Percentiles rank a stretch among this genome's conserved stretches.
phyloP scores from a whole-genome alignment of 169 alveolate species.

The Babesia ovis region DNA sequence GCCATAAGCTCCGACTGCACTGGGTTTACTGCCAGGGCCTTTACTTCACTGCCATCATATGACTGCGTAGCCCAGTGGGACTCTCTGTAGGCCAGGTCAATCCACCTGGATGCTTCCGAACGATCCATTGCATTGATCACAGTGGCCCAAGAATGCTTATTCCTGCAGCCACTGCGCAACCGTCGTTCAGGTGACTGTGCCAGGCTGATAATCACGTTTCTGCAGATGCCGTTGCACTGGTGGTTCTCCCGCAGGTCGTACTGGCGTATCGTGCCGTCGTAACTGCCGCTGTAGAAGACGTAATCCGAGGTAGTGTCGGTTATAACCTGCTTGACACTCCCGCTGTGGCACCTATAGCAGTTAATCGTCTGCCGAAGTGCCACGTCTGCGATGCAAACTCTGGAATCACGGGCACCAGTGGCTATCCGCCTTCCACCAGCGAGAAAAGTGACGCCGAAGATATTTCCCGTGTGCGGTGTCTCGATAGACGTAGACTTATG shows the following conservation, averaged over 20 bases:
- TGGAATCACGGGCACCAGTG: conserved; percentile 28
- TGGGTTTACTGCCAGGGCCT: conserved; percentile 69
- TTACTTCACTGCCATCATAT: conserved; percentile 39
- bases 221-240: conserved; percentile 6
- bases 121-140: neutral
- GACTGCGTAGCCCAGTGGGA: conserved; percentile 31
- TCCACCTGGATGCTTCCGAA: conserved; percentile 1
- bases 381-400: conserved; percentile 15
- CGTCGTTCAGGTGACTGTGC: neutral
- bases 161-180: neutral
- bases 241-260: conserved; percentile 35
- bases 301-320: conserved; percentile 23
- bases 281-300: conserved; percentile 14
- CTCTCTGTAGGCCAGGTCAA: conserved; percentile 22
- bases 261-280: conserved; percentile 39
- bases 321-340: conserved; percentile 28
- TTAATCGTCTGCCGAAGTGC: neutral
- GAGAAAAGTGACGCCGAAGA: conserved; percentile 67
- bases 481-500: neutral
- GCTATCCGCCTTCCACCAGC: conserved; percentile 34
- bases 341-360: conserved; percentile 21
- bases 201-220: conserved; percentile 21
- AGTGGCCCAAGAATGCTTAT: conserved; percentile 8
- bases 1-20: conserved; percentile 62
- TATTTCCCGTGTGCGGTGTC: conserved; percentile 50